A percentile compares a stretch with the other conserved stretches of the same genome.
Conservation (phyloP, 768 basidiomycete genomes). For the Lentinula raphanica region DNA sequence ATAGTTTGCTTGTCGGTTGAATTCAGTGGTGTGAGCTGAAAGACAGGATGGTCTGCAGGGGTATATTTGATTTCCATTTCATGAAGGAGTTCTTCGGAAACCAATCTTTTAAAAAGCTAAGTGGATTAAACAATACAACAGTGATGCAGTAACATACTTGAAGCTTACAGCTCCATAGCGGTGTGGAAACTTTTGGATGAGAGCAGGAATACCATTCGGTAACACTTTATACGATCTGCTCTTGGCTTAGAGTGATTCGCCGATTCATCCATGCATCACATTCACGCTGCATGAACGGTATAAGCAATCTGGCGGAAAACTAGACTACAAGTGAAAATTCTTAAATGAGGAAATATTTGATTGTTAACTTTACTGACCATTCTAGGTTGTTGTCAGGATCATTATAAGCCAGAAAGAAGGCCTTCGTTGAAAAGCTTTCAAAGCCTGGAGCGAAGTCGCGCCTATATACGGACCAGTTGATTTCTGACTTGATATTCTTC, state of each 20-base stretch:
- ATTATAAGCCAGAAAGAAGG: slow-evolving; percentile 17
- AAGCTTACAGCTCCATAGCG: not conserved
- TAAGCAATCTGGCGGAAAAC: slow-evolving; percentile 21
- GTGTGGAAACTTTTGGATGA: not conserved
- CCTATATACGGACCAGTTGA: slow-evolving; percentile 22
- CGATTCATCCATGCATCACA: slow-evolving; percentile 11
- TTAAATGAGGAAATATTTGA: no score
- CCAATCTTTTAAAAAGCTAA: slow-evolving; percentile 16
- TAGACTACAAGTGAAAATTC: no score
- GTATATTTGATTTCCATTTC: slow-evolving; percentile 21
- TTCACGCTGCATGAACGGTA: slow-evolving; percentile 21
- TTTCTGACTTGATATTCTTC: slow-evolving; percentile 27
- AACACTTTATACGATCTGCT: not conserved
- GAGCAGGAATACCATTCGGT: not conserved
- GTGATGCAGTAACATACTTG: not conserved
- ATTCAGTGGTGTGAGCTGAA: slow-evolving; percentile 26
- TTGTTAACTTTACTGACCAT: no score
- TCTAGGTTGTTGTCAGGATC: slow-evolving; percentile 6
- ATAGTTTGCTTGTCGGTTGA: not conserved
- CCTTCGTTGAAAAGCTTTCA: slow-evolving; percentile 20
- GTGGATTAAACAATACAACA: not conserved
- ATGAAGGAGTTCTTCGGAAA: slow-evolving; percentile 6
- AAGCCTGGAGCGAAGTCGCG: slow-evolving; percentile 17
- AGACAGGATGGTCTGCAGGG: slow-evolving; percentile 21
- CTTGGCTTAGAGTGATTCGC: not conserved